Evolutionary conservation across 1,284 basidiomycete species (phyloP), one percentile per base, ranked within the genome.

Genomic region (Tilletia horrida): DNA sequence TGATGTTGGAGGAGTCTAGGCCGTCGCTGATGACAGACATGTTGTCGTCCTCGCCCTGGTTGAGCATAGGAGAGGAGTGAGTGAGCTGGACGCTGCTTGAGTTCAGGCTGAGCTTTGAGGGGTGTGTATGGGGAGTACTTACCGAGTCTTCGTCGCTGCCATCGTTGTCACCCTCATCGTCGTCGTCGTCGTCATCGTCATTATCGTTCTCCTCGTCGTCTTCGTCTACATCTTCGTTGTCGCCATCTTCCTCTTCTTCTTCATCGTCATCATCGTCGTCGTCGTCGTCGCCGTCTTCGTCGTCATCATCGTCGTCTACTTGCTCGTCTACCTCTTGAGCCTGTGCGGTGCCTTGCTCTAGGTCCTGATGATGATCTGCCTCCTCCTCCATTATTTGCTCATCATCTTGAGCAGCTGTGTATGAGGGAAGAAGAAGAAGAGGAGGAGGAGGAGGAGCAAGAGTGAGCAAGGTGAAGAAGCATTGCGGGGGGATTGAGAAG

Each of bases 111-210:
- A 44, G 43, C 43, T 44, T 44, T 44, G 43, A 44, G 9, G 43
- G n/a, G n/a, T n/a, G n/a, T n/a, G n/a, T n/a, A n/a, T n/a, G 43
- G 9, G 18, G 47, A 18, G 47, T 48, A 18, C 47, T 52, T 27
- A 52, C 23, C 50, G 23, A 9, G 18, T 48, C 47, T 6, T 48
- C 47, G 47, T 48, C 47, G 23, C 73, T 69, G 13, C 66, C 68
- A 25, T 74, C 72, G 47, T 74, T 68, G 0, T 66, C 69, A 8
- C 66, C 74, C 13, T 75, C 76, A 13, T 66, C 73, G 45, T 73
- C 71, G 45, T 69, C 73, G 14, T 70, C 73, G 27, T 77, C 72
- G 13, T 74, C 76, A 25, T 76, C 75, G 6, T 72, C 74, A 4
- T 67, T 71, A 27, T 69, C 73, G 0, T 70, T 72, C 4, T 73